A percentile compares a stretch with the other conserved stretches of the same genome.
These are phyloP conservation scores for Vachellia collinsii DNA, from an alignment of 306 rosid species.

Conservation along the genomic window DNA sequence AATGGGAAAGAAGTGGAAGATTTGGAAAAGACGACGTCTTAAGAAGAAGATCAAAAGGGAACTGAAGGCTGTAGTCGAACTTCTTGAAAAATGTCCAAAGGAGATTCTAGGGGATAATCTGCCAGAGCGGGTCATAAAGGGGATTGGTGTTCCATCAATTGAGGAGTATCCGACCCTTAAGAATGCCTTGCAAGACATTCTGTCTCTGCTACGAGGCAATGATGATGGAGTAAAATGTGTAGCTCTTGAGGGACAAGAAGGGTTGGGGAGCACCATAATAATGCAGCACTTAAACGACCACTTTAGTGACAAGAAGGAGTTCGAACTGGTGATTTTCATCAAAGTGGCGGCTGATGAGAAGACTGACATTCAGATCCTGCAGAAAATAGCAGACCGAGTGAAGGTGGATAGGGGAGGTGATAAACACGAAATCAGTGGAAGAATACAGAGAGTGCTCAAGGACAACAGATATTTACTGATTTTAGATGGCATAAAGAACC, in stretches of 20 bases:
- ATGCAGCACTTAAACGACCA: background rate
- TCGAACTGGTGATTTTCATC: slow-evolving; percentile 7
- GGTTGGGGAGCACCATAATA: background rate
- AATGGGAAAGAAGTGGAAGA: background rate
- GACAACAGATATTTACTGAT: slow-evolving; percentile 33
- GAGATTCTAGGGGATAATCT: background rate
- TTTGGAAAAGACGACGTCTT: background rate
- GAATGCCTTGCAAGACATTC: background rate
- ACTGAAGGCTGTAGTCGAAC: background rate
- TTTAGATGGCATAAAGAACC: slow-evolving; percentile 35
- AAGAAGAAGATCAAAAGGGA: background rate
- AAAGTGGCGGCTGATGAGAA: background rate
- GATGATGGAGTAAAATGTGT: background rate
- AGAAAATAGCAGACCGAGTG: background rate
- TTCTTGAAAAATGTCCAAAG: background rate
- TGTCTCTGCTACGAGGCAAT: too few species aligned
- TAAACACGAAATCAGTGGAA: background rate
- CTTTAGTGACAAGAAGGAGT: background rate
- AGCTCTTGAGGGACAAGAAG: background rate
- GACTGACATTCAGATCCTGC: background rate
- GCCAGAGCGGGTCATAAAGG: background rate
- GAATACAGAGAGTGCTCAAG: slow-evolving; percentile 24
- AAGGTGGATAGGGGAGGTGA: background rate
- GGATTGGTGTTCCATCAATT: background rate
- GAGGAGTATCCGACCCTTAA: background rate